Evolutionary conservation across 495 filamentous ascomycete species (phyloP).

Genomic region (Pyrenopolyporus hunteri): DNA sequence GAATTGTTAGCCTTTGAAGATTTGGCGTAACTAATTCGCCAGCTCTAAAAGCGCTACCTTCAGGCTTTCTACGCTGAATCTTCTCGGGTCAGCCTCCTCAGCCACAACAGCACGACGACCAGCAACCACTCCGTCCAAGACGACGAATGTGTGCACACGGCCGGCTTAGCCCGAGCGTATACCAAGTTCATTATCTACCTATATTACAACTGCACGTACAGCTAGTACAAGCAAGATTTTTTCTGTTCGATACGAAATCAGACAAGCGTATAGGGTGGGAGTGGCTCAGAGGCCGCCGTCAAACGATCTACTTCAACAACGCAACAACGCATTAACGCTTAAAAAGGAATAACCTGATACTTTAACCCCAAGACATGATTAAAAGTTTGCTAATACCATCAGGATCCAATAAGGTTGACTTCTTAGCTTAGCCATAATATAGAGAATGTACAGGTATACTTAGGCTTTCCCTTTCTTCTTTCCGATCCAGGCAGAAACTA

Average conservation of each 20-base stretch:
- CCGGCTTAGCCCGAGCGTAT: too few relatives aligned
- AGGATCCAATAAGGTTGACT: conserved; percentile 6
- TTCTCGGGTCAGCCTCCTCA: too few relatives aligned
- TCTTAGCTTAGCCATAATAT: not conserved
- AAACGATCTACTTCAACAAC: not conserved
- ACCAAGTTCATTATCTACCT: too few relatives aligned
- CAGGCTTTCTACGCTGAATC: too few relatives aligned
- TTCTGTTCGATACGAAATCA: too few relatives aligned
- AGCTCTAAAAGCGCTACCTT: not conserved
- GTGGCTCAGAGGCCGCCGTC: too few relatives aligned
- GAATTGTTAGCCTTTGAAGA: not conserved
- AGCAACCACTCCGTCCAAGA: too few relatives aligned
- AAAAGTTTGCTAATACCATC: not conserved
- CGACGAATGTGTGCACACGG: too few relatives aligned
- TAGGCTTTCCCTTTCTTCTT: not conserved
- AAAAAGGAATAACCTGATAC: not conserved
- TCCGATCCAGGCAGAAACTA: not conserved
- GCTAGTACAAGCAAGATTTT: too few relatives aligned
- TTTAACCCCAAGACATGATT: not conserved
- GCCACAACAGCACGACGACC: too few relatives aligned
- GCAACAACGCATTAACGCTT: not conserved
- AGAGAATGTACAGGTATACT: too few relatives aligned
- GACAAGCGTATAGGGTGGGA: not conserved
- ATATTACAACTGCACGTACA: too few relatives aligned
- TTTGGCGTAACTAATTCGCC: conserved; percentile 2